Evolutionary conservation across 2,329 filamentous ascomycete genomes (phyloP).

Genomic region (Cryphonectria naterciae): DNA sequence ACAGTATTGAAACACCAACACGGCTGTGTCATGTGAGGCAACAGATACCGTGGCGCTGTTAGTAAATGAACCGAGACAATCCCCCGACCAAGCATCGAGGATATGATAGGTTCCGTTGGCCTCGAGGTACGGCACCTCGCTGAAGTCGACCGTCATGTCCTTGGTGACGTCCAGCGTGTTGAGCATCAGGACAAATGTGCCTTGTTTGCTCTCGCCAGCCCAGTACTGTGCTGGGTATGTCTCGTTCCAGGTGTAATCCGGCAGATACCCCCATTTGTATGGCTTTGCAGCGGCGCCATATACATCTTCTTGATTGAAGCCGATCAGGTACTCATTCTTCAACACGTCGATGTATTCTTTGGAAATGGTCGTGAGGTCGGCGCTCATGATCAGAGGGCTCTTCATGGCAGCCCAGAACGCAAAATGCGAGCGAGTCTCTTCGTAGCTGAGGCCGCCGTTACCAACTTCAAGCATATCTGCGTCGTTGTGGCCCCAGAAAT

Average conservation of each 20-base stretch:
- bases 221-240: slow-evolving; percentile 55
- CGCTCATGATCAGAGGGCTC: slow-evolving; percentile 54
- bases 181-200: slow-evolving; percentile 52
- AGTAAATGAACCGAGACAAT: slow-evolving; percentile 15
- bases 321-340: slow-evolving; percentile 44
- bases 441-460: slow-evolving; percentile 49
- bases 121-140: slow-evolving; percentile 44
- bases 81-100: slow-evolving; percentile 18
- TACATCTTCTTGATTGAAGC: slow-evolving; percentile 51
- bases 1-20: slow-evolving; percentile 18
- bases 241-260: slow-evolving; percentile 53
- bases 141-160: slow-evolving; percentile 44
- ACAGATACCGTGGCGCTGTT: slow-evolving; percentile 16
- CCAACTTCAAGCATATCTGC: slow-evolving; percentile 57
- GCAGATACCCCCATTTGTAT: slow-evolving; percentile 53
- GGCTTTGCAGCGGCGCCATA: slow-evolving; percentile 48
- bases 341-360: slow-evolving; percentile 45
- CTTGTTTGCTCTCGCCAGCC: slow-evolving; percentile 47
- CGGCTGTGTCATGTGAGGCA: slow-evolving; percentile 17
- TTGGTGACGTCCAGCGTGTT: slow-evolving; percentile 42
- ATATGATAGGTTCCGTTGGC: slow-evolving; percentile 19
- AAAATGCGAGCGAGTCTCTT: slow-evolving; percentile 54
- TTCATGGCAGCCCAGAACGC: slow-evolving; percentile 57
- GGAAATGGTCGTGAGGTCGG: slow-evolving; percentile 43
- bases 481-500: slow-evolving; percentile 56